phyloP scores from a whole-genome alignment of 306 rosid species.

The Pterocarpus santalinus region DNA sequence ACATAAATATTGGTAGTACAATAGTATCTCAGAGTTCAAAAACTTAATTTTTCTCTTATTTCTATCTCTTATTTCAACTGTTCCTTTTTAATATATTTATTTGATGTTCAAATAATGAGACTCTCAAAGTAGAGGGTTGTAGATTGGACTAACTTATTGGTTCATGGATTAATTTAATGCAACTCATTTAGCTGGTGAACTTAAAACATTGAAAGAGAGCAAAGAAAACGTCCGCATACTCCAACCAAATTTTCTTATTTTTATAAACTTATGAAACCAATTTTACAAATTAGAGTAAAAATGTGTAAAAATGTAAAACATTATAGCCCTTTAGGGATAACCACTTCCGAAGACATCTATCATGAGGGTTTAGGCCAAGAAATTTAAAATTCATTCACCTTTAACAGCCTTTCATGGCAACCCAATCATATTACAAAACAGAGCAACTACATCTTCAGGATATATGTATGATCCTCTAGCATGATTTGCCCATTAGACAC shows the following conservation, averaged over 20 bases:
- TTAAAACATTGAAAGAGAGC: not conserved
- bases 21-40: no score
- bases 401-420: constrained; percentile 23
- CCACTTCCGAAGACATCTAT: constrained; percentile 12
- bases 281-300: not conserved
- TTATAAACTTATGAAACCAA: not conserved
- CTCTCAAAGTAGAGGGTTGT: no score
- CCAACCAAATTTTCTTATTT: not conserved
- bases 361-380: constrained; percentile 9
- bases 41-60: no score
- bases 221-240: not conserved
- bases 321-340: not conserved
- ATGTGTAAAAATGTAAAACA: not conserved
- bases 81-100: no score
- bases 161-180: no score
- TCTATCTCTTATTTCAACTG: no score
- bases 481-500: not conserved
- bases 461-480: constrained; percentile 7
- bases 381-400: constrained; percentile 5
- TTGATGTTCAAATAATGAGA: no score
- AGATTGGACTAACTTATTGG: no score
- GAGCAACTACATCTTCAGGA: not conserved
- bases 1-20: no score
- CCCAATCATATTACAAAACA: not conserved
- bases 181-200: not conserved